Evolutionary conservation across 306 rosid species (phyloP).

Genomic region (Trifolium subterraneum): DNA sequence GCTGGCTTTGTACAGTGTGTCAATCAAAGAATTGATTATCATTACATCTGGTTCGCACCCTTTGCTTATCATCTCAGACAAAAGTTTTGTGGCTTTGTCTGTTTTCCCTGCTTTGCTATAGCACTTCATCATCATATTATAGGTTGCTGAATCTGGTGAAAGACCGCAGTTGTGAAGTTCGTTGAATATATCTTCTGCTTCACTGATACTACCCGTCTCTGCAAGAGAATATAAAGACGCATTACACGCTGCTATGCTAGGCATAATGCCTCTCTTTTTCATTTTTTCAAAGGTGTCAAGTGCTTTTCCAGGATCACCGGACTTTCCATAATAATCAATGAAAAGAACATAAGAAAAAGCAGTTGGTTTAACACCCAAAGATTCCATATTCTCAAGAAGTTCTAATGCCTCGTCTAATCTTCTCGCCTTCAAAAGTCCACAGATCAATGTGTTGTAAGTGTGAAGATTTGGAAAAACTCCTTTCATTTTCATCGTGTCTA

Average conservation of each 20-base stretch:
- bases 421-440: conserved; percentile 68
- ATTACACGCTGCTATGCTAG: conserved; percentile 83
- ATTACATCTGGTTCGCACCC: conserved; percentile 90
- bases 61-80: conserved; percentile 67
- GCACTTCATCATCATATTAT: conserved; percentile 95
- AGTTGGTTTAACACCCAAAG: conserved; percentile 73
- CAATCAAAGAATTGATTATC: conserved; percentile 77
- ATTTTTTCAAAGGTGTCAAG: conserved; percentile 75
- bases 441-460: conserved; percentile 80
- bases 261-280: conserved; percentile 81
- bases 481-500: conserved; percentile 69
- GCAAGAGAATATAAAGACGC: conserved; percentile 89
- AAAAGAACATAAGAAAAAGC: conserved; percentile 84
- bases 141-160: conserved; percentile 83
- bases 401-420: conserved; percentile 79
- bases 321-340: conserved; percentile 89
- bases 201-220: conserved; percentile 71
- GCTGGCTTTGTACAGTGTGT: conserved; percentile 83
- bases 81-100: conserved; percentile 76
- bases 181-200: conserved; percentile 70
- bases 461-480: conserved; percentile 84
- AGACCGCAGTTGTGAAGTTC: conserved; percentile 78
- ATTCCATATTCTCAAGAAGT: conserved; percentile 70
- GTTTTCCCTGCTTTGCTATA: conserved; percentile 79
- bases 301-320: conserved; percentile 80